Conservation (phyloP, 495 filamentous ascomycete species). For the Penicillium parvum region DNA sequence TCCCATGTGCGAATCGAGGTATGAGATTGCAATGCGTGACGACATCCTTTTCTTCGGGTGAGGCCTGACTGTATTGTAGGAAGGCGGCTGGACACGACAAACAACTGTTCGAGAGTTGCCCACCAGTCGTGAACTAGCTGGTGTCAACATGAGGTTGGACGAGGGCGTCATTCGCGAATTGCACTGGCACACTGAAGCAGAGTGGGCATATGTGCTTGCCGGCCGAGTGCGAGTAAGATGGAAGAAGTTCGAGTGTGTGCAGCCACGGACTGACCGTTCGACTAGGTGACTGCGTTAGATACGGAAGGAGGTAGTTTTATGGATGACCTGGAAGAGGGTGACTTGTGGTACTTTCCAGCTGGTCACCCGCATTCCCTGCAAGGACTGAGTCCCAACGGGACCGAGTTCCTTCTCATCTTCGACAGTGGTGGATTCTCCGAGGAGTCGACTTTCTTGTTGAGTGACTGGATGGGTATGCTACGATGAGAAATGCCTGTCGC, state of each 20-base stretch:
- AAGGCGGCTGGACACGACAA: slow-evolving; percentile 66
- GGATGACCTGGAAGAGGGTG: slow-evolving; percentile 64
- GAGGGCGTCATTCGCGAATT: slow-evolving; percentile 65
- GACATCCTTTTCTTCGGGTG: background rate
- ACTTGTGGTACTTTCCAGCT: slow-evolving; percentile 73
- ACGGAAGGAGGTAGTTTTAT: slow-evolving; percentile 64
- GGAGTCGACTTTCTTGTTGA: slow-evolving; percentile 64
- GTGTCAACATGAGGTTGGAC: slow-evolving; percentile 66
- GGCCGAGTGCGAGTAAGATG: slow-evolving; percentile 41
- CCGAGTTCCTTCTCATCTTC: slow-evolving; percentile 68
- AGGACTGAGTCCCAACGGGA: slow-evolving; percentile 59
- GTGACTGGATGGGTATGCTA: slow-evolving; percentile 62
- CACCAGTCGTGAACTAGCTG: slow-evolving; percentile 56
- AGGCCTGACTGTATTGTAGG: slow-evolving; percentile 31
- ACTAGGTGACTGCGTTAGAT: slow-evolving; percentile 57
- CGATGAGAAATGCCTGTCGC: background rate
- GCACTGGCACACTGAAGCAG: slow-evolving; percentile 70
- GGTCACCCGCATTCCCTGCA: slow-evolving; percentile 68
- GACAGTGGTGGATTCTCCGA: slow-evolving; percentile 66
- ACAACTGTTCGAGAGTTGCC: slow-evolving; percentile 59
- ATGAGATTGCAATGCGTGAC: slow-evolving; percentile 1
- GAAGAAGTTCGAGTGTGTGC: background rate
- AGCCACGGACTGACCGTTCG: background rate
- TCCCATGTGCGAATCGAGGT: slow-evolving; percentile 64
- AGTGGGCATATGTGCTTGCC: slow-evolving; percentile 33